These are phyloP conservation scores for Selaginella tamariscina DNA, from an alignment of 75 land plant genomes.

Conservation along the genomic window DNA sequence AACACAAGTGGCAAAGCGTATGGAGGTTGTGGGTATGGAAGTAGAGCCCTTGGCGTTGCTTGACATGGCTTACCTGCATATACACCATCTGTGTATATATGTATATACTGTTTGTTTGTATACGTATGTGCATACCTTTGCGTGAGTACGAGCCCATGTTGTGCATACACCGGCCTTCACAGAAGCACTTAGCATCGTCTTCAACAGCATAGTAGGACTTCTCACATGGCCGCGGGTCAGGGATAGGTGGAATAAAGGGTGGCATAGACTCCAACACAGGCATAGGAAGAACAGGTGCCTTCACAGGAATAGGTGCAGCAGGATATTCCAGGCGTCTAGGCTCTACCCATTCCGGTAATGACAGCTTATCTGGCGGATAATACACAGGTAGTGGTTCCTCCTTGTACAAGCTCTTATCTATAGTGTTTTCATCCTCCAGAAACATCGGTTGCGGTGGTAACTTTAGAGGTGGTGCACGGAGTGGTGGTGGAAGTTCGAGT, in stretches of 20 bases:
- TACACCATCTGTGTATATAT: too few relatives aligned
- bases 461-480: constrained; percentile 12
- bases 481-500: constrained; percentile 10
- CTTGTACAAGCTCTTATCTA: constrained; percentile 12
- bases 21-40: constrained; percentile 13
- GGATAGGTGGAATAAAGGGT: constrained; percentile 5
- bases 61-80: constrained; percentile 18
- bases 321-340: constrained; percentile 9
- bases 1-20: background rate
- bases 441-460: constrained; percentile 9
- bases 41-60: constrained; percentile 14
- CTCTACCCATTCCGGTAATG: constrained; percentile 14
- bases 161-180: constrained; percentile 17
- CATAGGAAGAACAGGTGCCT: constrained; percentile 9
- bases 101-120: too few relatives aligned
- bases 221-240: constrained; percentile 25
- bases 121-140: too few relatives aligned
- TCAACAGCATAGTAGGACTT: constrained; percentile 18
- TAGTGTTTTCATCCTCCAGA: constrained; percentile 17
- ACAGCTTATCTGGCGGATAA: background rate
- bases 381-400: constrained; percentile 11
- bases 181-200: background rate
- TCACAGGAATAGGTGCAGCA: background rate
- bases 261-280: constrained; percentile 14
- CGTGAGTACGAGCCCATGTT: background rate